phyloP scores from a whole-genome alignment of 2,329 filamentous ascomycete species.

The Furcasterigmium furcatum region DNA sequence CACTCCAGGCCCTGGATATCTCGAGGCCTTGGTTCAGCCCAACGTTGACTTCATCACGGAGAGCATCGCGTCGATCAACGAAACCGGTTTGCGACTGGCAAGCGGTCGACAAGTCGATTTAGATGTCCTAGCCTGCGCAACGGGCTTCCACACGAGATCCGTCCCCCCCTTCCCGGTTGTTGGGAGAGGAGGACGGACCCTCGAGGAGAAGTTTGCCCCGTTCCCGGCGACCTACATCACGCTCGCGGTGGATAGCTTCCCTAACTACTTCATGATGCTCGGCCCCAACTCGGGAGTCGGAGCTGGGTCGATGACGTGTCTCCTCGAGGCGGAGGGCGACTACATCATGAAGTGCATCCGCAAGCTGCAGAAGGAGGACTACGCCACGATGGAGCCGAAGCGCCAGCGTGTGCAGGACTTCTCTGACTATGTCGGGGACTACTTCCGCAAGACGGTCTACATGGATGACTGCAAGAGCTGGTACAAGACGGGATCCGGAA shows the following conservation, averaged over 20 bases:
- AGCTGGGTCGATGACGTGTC: conserved; percentile 40
- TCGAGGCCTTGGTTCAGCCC: conserved; percentile 30
- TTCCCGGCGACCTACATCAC: not conserved
- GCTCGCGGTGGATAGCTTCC: not conserved
- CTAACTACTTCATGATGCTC: not conserved
- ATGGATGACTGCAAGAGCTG: conserved; percentile 46
- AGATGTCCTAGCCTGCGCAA: not conserved
- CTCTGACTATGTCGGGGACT: conserved; percentile 39
- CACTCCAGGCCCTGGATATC: conserved; percentile 47
- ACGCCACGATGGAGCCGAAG: conserved; percentile 34
- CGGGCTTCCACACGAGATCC: not conserved
- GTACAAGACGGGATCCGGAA: conserved; percentile 37
- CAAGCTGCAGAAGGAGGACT: conserved; percentile 19
- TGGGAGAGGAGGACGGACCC: not conserved
- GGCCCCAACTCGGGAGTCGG: conserved; percentile 47
- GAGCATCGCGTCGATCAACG: conserved; percentile 23
- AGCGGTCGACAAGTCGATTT: not conserved
- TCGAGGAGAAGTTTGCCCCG: not conserved
- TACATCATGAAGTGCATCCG: conserved; percentile 16
- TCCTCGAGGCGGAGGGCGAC: conserved; percentile 40
- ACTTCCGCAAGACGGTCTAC: conserved; percentile 47
- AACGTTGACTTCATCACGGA: conserved; percentile 20
- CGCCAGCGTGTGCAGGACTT: conserved; percentile 42
- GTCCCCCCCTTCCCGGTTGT: not conserved
- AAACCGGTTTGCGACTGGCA: not conserved